A percentile compares a stretch with the other conserved stretches of the same genome.
phyloP scores from a whole-genome alignment of 73 alveolate species.

The Uronychia setigera region DNA sequence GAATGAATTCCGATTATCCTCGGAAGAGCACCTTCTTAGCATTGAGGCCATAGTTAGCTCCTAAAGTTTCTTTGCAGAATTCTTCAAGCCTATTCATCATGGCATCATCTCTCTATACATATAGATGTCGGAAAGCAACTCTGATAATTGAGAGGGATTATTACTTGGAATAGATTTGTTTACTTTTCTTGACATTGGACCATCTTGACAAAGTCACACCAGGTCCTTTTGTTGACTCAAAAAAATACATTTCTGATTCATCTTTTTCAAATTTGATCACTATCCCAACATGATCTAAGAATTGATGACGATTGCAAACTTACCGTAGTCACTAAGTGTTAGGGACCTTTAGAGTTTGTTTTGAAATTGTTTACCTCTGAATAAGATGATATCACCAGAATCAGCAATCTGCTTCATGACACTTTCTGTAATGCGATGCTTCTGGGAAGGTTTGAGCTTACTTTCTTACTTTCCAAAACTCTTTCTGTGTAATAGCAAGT shows the following conservation, averaged over 20 bases:
- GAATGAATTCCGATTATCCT: slow-evolving; percentile 29
- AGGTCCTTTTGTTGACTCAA: slow-evolving; percentile 49
- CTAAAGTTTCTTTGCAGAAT: slow-evolving; percentile 67
- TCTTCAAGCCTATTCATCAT: slow-evolving; percentile 56
- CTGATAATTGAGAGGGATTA: background rate
- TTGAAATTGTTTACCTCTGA: slow-evolving; percentile 67
- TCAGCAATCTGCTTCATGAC: slow-evolving; percentile 74
- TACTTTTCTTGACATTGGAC: slow-evolving; percentile 13
- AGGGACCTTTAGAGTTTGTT: slow-evolving; percentile 75
- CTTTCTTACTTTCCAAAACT: slow-evolving; percentile 48
- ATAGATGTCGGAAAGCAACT: slow-evolving; percentile 65
- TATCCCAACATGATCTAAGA: slow-evolving; percentile 86
- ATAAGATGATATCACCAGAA: slow-evolving; percentile 90
- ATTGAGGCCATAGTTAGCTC: slow-evolving; percentile 56
- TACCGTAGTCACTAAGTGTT: slow-evolving; percentile 84
- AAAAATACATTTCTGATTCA: slow-evolving; percentile 58
- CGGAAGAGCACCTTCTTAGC: slow-evolving; percentile 55
- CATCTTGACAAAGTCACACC: slow-evolving; percentile 58
- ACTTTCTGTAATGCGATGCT: slow-evolving; percentile 69
- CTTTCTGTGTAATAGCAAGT: background rate
- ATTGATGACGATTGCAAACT: slow-evolving; percentile 82
- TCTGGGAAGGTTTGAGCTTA: slow-evolving; percentile 33
- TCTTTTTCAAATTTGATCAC: slow-evolving; percentile 69
- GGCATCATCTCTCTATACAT: slow-evolving; percentile 36
- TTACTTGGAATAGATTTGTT: slow-evolving; percentile 50